Evolutionary conservation across 164 flowering plant genomes (phyloP).

Genomic region (Annona squamosa): DNA sequence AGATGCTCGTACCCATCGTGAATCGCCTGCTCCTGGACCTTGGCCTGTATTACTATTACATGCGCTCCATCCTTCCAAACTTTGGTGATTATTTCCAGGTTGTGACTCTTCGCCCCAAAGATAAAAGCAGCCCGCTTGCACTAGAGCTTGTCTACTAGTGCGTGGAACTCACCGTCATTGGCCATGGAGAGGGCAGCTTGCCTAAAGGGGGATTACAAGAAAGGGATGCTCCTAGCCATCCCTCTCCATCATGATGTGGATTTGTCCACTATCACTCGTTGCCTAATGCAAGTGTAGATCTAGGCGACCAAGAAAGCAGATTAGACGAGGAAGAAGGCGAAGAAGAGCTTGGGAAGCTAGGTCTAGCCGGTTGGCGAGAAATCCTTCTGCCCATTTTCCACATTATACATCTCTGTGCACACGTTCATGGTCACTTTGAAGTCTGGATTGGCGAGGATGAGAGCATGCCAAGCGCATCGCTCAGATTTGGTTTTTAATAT

Average conservation of each 20-base stretch:
- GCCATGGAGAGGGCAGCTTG: slow-evolving; percentile 44
- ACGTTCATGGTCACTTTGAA: slow-evolving; percentile 31
- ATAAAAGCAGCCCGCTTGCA: slow-evolving; percentile 14
- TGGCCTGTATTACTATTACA: slow-evolving; percentile 70
- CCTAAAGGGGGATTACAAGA: slow-evolving; percentile 12
- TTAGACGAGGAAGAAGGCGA: slow-evolving; percentile 21
- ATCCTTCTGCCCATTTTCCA: slow-evolving; percentile 17
- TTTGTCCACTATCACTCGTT: slow-evolving; percentile 20
- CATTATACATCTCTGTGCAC: slow-evolving; percentile 31
- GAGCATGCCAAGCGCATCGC: neutral
- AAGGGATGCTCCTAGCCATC: slow-evolving; percentile 45
- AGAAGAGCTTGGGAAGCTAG: slow-evolving; percentile 23
- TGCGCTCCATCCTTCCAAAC: slow-evolving; percentile 38
- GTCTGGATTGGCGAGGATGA: slow-evolving; percentile 38
- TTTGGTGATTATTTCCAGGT: slow-evolving; percentile 78
- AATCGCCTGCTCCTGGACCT: slow-evolving; percentile 66
- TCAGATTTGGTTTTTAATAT: no score
- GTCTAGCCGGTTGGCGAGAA: slow-evolving; percentile 31
- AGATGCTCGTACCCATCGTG: slow-evolving; percentile 43
- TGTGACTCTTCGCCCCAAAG: slow-evolving; percentile 17
- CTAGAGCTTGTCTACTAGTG: slow-evolving; percentile 83
- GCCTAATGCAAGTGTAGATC: slow-evolving; percentile 25
- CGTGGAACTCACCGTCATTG: slow-evolving; percentile 46
- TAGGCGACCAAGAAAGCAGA: slow-evolving; percentile 12
- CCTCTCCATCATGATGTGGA: slow-evolving; percentile 44